These are phyloP conservation scores for Coniella lustricola DNA, from an alignment of 2,329 filamentous ascomycete species.

Conservation along the genomic window DNA sequence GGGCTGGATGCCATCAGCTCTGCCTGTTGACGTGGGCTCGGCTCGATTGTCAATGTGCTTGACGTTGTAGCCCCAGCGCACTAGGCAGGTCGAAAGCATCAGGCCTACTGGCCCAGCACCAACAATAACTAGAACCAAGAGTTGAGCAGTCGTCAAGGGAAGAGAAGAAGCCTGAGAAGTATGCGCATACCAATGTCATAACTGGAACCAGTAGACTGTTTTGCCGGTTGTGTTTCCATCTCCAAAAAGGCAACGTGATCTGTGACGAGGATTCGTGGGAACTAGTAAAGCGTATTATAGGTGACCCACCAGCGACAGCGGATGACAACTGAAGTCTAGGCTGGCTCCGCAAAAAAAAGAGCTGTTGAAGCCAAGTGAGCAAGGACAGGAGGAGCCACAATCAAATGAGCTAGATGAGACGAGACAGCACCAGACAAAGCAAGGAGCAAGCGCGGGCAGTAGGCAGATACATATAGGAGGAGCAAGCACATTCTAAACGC, in stretches of 20 bases:
- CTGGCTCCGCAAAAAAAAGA: not conserved
- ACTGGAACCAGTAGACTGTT: conserved; percentile 11
- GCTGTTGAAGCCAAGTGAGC: not conserved
- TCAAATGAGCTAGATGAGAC: too few species aligned
- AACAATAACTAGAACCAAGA: conserved; percentile 57
- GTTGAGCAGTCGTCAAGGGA: conserved; percentile 11
- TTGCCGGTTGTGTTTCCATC: conserved; percentile 15
- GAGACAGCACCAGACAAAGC: not conserved
- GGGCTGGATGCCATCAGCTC: conserved; percentile 87
- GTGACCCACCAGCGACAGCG: too few species aligned
- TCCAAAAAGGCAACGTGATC: not conserved
- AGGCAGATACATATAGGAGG: too few species aligned
- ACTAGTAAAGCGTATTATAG: not conserved
- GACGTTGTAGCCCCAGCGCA: conserved; percentile 89
- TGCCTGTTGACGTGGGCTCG: conserved; percentile 76
- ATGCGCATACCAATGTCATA: conserved; percentile 18
- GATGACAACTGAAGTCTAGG: too few species aligned
- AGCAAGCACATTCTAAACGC: too few species aligned
- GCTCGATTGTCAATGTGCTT: conserved; percentile 90
- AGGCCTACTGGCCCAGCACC: conserved; percentile 86
- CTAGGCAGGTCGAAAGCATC: conserved; percentile 79
- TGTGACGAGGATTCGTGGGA: not conserved
- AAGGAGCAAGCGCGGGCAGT: not conserved
- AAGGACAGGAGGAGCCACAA: not conserved
- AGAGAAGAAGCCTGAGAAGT: not conserved